Evolutionary conservation across 2,329 filamentous ascomycete genomes (phyloP), one percentile per base, ranked within the genome.

Genomic region (Alternaria gaisen): DNA sequence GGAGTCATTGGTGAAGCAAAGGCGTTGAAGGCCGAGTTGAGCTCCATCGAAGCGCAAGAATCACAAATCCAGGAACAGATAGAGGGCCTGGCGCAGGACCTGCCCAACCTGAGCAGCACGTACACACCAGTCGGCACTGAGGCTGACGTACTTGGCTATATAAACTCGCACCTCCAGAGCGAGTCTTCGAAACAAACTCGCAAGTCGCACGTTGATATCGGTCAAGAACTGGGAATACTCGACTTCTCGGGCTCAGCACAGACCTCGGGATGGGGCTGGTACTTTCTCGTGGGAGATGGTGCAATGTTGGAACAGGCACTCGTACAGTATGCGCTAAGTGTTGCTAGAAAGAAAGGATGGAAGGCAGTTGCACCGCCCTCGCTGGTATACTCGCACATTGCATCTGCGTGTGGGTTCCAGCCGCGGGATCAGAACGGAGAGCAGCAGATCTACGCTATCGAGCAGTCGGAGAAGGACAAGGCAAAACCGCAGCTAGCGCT

Each of bases 221-320:
- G 95, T 32, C 84, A 88, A 5, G 88, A 93, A 73, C 86, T 99
- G n/a, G 89, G 90, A 34, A 85, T 99, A n/a, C 84, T 99, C 53
- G 94, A 99, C 81, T 97, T 99, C 74, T 84, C 90, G 5, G 89
- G 86, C 60, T 93, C 93, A 5, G 90, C 90, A 2, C 88, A 87
- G n/a, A 90, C 92, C 1, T 92, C 90, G 4, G 95, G 95, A 38
- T 99, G 94, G 94, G 95, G 95, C 1, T 99, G 93, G 92, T 99
- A 99, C 82, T 98, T 93, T 80, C 87, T 99, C 11, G 84, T 92
- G n/a, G 92, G 94, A 74, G 94, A 97, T 73, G 95, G 89, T 9
- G 94, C 94, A 0, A 87, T 95, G 77, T 86, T 99, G n/a, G 95
- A 99, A 80, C 94, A 98, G 76, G 95, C 95, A 0, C 86, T 99